Evolutionary conservation across 2,329 filamentous ascomycete genomes (phyloP).

Genomic region (Setomelanomma holmii): DNA sequence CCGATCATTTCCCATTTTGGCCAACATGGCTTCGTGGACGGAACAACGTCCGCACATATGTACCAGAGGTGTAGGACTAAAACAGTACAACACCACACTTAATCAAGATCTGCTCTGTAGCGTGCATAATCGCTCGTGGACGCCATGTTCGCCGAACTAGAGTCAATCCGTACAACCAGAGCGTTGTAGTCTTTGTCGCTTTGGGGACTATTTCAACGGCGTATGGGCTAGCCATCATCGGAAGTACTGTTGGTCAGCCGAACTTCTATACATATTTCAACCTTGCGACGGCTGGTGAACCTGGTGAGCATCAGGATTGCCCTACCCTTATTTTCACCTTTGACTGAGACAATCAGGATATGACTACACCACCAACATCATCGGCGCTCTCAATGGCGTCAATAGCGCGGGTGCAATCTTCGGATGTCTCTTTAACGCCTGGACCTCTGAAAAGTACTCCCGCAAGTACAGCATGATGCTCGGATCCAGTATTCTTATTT

Average conservation of each 20-base stretch:
- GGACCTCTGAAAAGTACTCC: conserved; percentile 49
- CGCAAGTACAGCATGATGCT: conserved; percentile 50
- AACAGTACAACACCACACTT: neutral
- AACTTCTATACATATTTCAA: conserved; percentile 54
- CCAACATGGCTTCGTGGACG: neutral
- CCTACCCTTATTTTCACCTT: neutral
- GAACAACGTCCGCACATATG: neutral
- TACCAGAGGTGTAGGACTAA: neutral
- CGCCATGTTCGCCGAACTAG: conserved; percentile 20
- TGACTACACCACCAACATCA: conserved; percentile 50
- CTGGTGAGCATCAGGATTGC: conserved; percentile 13
- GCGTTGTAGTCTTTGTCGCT: conserved; percentile 43
- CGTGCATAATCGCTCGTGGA: neutral
- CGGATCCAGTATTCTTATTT: conserved; percentile 45
- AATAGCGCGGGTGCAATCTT: conserved; percentile 51
- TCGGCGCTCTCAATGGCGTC: conserved; percentile 56
- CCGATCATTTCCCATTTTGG: neutral
- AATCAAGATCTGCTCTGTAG: neutral
- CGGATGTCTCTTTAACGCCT: conserved; percentile 49
- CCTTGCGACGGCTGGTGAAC: conserved; percentile 47
- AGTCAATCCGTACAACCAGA: conserved; percentile 42
- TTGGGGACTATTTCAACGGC: conserved; percentile 39
- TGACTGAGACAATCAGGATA: conserved; percentile 38
- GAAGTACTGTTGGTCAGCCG: conserved; percentile 56
- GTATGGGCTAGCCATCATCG: conserved; percentile 50